A percentile compares a stretch with the other conserved stretches of the same genome.
Conservation (phyloP, 768 basidiomycete genomes). For the Pleurotus cornucopiae region DNA sequence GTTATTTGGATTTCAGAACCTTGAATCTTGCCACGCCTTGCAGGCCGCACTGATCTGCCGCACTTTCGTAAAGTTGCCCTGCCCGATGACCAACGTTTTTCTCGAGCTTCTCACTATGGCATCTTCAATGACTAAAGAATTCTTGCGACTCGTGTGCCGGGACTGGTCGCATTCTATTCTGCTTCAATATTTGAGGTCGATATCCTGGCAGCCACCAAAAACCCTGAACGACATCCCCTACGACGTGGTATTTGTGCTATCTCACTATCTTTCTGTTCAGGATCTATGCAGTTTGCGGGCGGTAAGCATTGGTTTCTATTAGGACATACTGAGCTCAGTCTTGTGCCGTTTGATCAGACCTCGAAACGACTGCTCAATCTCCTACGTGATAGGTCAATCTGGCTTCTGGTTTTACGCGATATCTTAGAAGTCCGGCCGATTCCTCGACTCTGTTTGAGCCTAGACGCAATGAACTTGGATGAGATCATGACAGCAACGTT, state of each 20-base stretch:
- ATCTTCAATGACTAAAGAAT: too few relatives aligned
- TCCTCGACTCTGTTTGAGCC: background rate
- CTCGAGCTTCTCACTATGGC: too few relatives aligned
- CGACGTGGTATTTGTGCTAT: background rate
- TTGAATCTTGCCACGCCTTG: too few relatives aligned
- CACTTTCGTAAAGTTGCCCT: too few relatives aligned
- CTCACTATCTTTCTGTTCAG: background rate
- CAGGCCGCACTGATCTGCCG: too few relatives aligned
- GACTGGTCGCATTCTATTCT: too few relatives aligned
- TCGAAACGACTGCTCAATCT: background rate
- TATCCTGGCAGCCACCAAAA: background rate
- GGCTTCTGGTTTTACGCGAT: background rate
- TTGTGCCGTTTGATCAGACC: background rate
- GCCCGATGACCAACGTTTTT: too few relatives aligned
- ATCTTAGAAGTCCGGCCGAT: background rate
- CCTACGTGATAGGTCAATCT: background rate
- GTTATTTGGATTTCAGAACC: too few relatives aligned
- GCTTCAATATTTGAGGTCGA: too few relatives aligned
- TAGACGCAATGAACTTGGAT: background rate
- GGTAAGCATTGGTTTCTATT: background rate
- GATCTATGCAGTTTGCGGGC: background rate
- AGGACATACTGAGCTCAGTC: too few relatives aligned
- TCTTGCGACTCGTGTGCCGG: too few relatives aligned
- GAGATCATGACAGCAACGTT: background rate
- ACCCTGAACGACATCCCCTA: background rate